Conservation (phyloP, 169 alveolate species). For the Plasmodium yoelii region DNA sequence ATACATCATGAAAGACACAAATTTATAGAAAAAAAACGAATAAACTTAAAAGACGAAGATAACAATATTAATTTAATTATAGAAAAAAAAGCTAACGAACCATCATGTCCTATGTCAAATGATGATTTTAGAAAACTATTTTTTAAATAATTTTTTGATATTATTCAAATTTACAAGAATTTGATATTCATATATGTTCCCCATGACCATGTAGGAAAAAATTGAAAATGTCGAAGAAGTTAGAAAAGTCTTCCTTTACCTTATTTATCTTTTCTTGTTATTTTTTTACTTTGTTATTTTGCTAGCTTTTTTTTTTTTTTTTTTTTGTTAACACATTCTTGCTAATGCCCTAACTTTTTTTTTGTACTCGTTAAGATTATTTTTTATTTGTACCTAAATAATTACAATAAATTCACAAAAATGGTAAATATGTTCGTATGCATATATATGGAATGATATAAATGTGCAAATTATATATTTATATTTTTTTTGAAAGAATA, state of each 20-base stretch:
- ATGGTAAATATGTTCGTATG: background rate
- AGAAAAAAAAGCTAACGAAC: conserved; percentile 18
- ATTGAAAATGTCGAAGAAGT: no score
- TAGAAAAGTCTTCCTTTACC: no score
- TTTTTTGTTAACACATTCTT: conserved; percentile 76
- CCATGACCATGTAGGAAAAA: no score
- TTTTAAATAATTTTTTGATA: conserved; percentile 8
- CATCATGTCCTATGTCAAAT: conserved; percentile 32
- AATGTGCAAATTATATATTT: background rate
- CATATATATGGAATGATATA: background rate
- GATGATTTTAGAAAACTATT: conserved; percentile 63
- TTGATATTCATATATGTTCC: background rate
- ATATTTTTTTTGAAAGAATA: conserved; percentile 18
- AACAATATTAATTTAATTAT: background rate
- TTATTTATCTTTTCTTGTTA: background rate
- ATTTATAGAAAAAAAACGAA: conserved; percentile 49
- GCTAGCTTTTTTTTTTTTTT: background rate
- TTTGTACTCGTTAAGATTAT: conserved; percentile 88
- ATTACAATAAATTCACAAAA: background rate
- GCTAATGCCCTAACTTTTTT: conserved; percentile 92
- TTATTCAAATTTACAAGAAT: background rate
- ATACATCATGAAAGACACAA: conserved; percentile 10
- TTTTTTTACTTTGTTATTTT: background rate
- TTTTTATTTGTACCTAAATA: conserved; percentile 83
- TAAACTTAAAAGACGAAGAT: conserved; percentile 4